Base-by-base conservation (phyloP, 2,329 filamentous ascomycete species). In the Coleophoma eucalyptorum region DNA sequence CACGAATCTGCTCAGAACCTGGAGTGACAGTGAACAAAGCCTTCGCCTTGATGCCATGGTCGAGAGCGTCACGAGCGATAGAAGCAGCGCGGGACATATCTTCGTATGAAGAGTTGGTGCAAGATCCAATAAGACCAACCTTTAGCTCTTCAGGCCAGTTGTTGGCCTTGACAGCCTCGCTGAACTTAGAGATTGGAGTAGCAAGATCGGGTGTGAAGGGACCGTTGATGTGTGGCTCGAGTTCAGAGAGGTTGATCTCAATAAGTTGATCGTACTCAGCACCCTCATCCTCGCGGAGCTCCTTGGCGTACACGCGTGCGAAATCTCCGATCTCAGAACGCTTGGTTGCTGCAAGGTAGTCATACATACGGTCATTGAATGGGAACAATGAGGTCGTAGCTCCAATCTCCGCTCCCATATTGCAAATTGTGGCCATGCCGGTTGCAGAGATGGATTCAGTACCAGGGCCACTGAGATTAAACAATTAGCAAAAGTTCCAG, bases 181-280 rank as follows among this genome's bases (percentile, higher is more conserved):
- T 90, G 78, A 97, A 96, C 79, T 97, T 94, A 75, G 90, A 96
- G 71, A 99, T 95, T 47, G 94, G 94, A 7, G 94, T 97, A 50
- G 91, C 92, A 75, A 99, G 80, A 83, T 99, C 94, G 55, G 94
- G 94, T 26, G 94, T 99, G 83, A 97, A 97, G 58, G 94, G 94
- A 60, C 94, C 94, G 79, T 99, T 99, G 78, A 99, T 91, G 71
- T 97, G 90, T 60, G 94, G 94, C 79, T 99, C 94, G 45, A 99
- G 87, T 73, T 93, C 89, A 52, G 83, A 87, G 50, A 99, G 83
- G 79, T 99, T 93, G 75, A 99, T 90, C 76, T 97, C 93, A 65
- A 97, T 90, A 61, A 97, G 73, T 75, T 97, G 82, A 72, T 99
- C 94, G 72, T 97, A 99, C 74, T 97, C 86, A 61, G 90, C 89